These are phyloP conservation scores for Mediolabrus comicus DNA, from an alignment of 108 stramenopile genomes.

Conservation along the genomic window DNA sequence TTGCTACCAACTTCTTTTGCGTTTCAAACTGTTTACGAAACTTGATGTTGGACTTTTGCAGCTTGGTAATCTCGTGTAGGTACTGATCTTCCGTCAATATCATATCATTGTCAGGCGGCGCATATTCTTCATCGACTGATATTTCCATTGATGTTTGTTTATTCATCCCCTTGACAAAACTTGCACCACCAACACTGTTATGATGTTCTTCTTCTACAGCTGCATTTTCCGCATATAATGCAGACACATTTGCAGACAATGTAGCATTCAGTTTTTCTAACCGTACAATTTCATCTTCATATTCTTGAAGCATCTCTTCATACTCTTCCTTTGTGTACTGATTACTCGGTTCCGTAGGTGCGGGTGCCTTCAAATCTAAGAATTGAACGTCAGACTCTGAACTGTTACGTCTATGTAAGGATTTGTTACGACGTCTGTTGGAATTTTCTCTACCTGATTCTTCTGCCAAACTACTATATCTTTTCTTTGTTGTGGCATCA, in stretches of 20 bases:
- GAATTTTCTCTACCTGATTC: neutral
- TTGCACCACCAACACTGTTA: neutral
- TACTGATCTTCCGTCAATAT: slow-evolving; percentile 10
- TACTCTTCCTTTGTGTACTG: neutral
- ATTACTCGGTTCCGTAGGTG: neutral
- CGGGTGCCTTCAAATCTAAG: slow-evolving; percentile 2
- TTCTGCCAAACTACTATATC: neutral
- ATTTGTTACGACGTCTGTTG: neutral
- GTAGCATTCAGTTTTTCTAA: slow-evolving; percentile 32
- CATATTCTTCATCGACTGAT: slow-evolving; percentile 9
- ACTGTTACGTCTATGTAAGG: neutral
- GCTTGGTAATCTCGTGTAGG: slow-evolving; percentile 9
- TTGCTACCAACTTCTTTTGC: slow-evolving; percentile 23
- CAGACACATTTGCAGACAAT: slow-evolving; percentile 14
- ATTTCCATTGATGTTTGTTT: slow-evolving; percentile 8
- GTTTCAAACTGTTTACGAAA: slow-evolving; percentile 8
- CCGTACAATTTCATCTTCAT: slow-evolving; percentile 12
- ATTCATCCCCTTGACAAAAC: neutral
- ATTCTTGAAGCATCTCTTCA: slow-evolving; percentile 18
- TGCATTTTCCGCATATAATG: slow-evolving; percentile 20
- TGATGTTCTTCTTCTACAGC: neutral
- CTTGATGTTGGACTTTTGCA: slow-evolving; percentile 17
- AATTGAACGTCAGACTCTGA: neutral
- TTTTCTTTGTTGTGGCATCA: neutral
- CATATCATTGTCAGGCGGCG: slow-evolving; percentile 3